Evolutionary conservation across 78 protist species (phyloP), one percentile per base, ranked within the genome.

Genomic region (Planoprotostelium fungivorum): DNA sequence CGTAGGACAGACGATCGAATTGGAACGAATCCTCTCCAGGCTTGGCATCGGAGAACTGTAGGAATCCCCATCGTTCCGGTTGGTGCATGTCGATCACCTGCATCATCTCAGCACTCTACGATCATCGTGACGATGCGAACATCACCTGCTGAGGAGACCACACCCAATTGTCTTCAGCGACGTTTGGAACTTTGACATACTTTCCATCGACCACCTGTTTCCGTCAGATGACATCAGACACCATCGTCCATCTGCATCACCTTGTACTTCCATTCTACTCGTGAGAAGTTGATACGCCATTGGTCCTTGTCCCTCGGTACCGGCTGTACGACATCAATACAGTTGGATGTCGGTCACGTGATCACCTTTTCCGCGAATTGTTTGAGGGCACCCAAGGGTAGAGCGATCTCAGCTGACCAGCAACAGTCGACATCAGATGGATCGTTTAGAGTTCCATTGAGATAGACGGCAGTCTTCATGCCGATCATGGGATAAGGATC

Each of bases 141-240:
- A 39, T 63, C 35, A 29, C 10, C 35, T 35, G 34, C 51, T 63
- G 86, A 5, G 91, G 91, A 28, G 92, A 31, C 87, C 83, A 86
- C 63, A 90, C 92, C 92, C 92, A 90, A 37, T 90, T 90, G 36
- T 90, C 88, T n/a, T 90, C 92, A 0, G 88, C 37, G 29, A 73
- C 29, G 29, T 36, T 36, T 37, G 87, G 87, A 5, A 85, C 87
- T 5, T 25, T 16, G 16, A 37, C 63, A 36, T 85, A 85, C 16
- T 37, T 37, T 85, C 87, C 87, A 16, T 35, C 16, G 5, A 36
- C 73, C 5, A 51, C 73, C 73, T 51, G 73, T n/a, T n/a, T n/a
- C n/a, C n/a, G n/a, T n/a, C n/a, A n/a, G n/a, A n/a, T n/a, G n/a
- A n/a, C n/a, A n/a, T n/a, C n/a, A n/a, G n/a, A n/a, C n/a, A n/a